A percentile compares a stretch with the other conserved stretches of the same genome.
Evolutionary conservation across 345 rosid genomes (phyloP).

Genomic region (Carallia brachiata): DNA sequence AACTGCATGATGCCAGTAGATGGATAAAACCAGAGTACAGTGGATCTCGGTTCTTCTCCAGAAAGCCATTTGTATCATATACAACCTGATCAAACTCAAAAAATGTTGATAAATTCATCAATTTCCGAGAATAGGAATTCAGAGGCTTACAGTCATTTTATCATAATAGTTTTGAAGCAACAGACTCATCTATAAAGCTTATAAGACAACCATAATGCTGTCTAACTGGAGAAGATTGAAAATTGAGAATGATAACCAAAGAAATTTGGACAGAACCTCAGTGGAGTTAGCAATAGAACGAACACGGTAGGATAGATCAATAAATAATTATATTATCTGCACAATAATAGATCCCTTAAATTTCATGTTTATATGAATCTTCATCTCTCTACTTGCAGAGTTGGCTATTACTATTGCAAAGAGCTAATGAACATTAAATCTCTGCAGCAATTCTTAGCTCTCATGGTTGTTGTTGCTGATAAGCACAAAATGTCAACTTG

Average conservation of each 20-base stretch:
- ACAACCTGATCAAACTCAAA: slow-evolving; percentile 50
- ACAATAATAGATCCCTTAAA: no score
- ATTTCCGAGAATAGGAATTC: not conserved
- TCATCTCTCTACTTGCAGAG: no score
- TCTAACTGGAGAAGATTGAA: slow-evolving; percentile 3
- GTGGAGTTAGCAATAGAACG: no score
- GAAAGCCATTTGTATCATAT: slow-evolving; percentile 86
- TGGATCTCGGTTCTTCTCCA: slow-evolving; percentile 93
- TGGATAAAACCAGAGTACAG: slow-evolving; percentile 55
- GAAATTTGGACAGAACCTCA: no score
- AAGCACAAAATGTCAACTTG: not conserved
- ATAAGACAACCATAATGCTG: not conserved
- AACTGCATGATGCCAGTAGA: slow-evolving; percentile 64
- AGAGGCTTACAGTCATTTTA: slow-evolving; percentile 1
- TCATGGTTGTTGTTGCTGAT: no score
- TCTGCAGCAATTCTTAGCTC: no score
- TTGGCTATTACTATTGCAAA: no score
- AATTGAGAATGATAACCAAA: not conserved
- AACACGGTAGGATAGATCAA: no score
- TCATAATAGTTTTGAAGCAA: not conserved
- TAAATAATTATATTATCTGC: no score
- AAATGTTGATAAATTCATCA: slow-evolving; percentile 18
- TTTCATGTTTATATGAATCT: no score
- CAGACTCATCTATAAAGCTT: not conserved
- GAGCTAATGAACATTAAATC: no score